These are phyloP conservation scores for Coleophoma eucalyptorum DNA, from an alignment of 2,329 filamentous ascomycete genomes.

Conservation along the genomic window DNA sequence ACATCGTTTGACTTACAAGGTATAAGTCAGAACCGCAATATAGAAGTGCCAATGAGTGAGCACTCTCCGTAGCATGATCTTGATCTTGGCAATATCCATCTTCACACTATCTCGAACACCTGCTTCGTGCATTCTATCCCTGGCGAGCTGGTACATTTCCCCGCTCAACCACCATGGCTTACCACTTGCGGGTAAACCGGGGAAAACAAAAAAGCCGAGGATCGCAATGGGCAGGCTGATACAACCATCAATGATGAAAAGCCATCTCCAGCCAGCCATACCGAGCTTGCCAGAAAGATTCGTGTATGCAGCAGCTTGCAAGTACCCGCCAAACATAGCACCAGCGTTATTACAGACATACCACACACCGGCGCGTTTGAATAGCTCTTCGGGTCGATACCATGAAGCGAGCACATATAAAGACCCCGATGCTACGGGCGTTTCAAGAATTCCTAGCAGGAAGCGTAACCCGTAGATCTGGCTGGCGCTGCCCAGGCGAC, in stretches of 20 bases:
- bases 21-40: background rate
- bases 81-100: background rate
- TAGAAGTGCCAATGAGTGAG: background rate
- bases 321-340: conserved; percentile 34
- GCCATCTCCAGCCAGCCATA: conserved; percentile 41
- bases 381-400: conserved; percentile 34
- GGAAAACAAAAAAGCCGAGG: conserved; percentile 13
- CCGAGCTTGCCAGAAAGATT: conserved; percentile 11
- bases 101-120: background rate
- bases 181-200: background rate
- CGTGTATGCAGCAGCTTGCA: conserved; percentile 29
- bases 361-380: conserved; percentile 36
- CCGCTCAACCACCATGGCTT: background rate
- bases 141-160: background rate
- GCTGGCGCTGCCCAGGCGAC: conserved; percentile 4
- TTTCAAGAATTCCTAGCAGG: conserved; percentile 51
- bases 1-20: background rate
- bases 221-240: conserved; percentile 24
- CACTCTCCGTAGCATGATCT: background rate
- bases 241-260: conserved; percentile 43
- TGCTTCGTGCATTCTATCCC: background rate
- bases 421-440: conserved; percentile 6
- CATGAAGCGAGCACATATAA: conserved; percentile 8
- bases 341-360: conserved; percentile 29
- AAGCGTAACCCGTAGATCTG: conserved; percentile 47